phyloP scores from a whole-genome alignment of 2,329 filamentous ascomycete genomes.

The Alternaria solani region DNA sequence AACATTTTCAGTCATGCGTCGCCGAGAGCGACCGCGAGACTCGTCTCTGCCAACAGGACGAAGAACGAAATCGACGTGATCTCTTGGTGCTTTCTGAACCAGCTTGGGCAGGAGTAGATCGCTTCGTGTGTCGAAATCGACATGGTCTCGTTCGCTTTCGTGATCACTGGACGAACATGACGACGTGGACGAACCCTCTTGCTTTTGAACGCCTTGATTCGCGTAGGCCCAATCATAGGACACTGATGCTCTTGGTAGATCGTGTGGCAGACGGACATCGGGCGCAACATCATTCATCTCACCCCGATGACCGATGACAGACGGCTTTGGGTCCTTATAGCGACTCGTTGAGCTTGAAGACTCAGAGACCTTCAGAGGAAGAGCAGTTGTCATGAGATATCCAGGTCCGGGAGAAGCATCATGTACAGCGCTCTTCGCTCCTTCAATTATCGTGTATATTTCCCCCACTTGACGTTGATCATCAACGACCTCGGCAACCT shows the following conservation, averaged over 20 bases:
- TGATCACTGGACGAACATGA: conserved; percentile 20
- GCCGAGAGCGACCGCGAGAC: conserved; percentile 36
- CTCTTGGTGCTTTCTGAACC: conserved; percentile 29
- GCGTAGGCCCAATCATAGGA: conserved; percentile 43
- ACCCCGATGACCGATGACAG: not conserved
- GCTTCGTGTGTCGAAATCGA: conserved; percentile 27
- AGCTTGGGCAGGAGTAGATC: conserved; percentile 34
- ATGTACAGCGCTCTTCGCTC: conserved; percentile 48
- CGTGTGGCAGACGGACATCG: conserved; percentile 4
- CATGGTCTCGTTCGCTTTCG: conserved; percentile 9
- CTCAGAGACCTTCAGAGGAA: conserved; percentile 30
- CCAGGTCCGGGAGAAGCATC: conserved; percentile 37
- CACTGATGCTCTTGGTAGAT: conserved; percentile 23
- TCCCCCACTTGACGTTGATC: conserved; percentile 47
- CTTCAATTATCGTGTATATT: conserved; percentile 52
- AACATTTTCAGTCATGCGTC: conserved; percentile 14
- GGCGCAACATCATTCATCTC: conserved; percentile 6
- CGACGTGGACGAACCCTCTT: conserved; percentile 9
- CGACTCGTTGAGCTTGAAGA: conserved; percentile 10
- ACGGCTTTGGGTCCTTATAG: not conserved
- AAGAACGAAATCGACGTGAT: conserved; percentile 43
- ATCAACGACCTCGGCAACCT: conserved; percentile 46
- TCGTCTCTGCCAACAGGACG: conserved; percentile 35
- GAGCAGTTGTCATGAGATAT: conserved; percentile 31
- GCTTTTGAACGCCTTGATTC: not conserved